These are phyloP conservation scores for Bruguiera parviflora DNA, from an alignment of 345 rosid species.

Conservation along the genomic window DNA sequence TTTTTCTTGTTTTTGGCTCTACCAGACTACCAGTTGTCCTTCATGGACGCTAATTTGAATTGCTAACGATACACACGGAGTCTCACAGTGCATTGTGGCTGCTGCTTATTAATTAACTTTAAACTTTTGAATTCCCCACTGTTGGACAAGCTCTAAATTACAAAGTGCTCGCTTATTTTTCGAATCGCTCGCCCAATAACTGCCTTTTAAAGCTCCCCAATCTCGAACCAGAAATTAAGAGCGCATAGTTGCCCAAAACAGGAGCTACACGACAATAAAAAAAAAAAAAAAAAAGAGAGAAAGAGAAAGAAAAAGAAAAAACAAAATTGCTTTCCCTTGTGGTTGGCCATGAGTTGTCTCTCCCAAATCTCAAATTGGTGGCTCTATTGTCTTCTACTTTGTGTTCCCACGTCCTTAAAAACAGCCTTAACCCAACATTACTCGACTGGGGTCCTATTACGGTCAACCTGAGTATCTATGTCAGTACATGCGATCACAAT, in stretches of 20 bases:
- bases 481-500: slow-evolving; percentile 48
- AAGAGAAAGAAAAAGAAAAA: slow-evolving; percentile 22
- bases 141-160: slow-evolving; percentile 18
- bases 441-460: slow-evolving; percentile 24
- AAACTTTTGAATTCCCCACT: neutral
- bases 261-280: slow-evolving; percentile 39
- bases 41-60: slow-evolving; percentile 9
- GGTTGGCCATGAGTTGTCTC: slow-evolving; percentile 41
- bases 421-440: slow-evolving; percentile 30
- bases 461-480: slow-evolving; percentile 48
- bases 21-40: too few relatives aligned
- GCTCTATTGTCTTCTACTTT: slow-evolving; percentile 52
- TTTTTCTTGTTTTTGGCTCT: too few relatives aligned
- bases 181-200: neutral
- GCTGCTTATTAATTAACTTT: neutral
- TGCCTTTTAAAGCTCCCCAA: slow-evolving; percentile 22
- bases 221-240: slow-evolving; percentile 7
- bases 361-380: slow-evolving; percentile 40
- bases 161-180: slow-evolving; percentile 19
- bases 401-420: slow-evolving; percentile 55
- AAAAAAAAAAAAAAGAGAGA: slow-evolving; percentile 15
- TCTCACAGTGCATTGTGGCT: neutral
- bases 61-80: neutral
- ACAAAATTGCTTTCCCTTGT: slow-evolving; percentile 34
- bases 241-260: slow-evolving; percentile 20